These are phyloP conservation scores for Rachicladosporium sp. DNA, from an alignment of 2,329 filamentous ascomycete species.

Conservation along the genomic window DNA sequence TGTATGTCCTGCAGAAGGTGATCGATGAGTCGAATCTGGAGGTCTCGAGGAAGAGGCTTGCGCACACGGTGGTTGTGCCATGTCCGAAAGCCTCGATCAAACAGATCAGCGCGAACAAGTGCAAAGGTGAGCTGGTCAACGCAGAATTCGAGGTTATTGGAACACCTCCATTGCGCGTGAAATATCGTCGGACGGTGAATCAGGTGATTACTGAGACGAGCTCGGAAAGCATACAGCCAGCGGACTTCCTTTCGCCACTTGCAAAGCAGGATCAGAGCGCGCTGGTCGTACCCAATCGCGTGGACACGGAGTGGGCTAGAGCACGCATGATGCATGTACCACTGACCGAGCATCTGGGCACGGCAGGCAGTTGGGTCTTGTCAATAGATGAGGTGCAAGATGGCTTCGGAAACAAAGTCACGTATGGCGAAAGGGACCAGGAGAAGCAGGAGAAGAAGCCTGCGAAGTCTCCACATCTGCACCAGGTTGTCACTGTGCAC, in stretches of 20 bases:
- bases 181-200: slow-evolving; percentile 82
- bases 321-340: slow-evolving; percentile 64
- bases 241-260: slow-evolving; percentile 69
- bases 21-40: slow-evolving; percentile 90
- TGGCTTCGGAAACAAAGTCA: slow-evolving; percentile 74
- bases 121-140: slow-evolving; percentile 77
- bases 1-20: slow-evolving; percentile 75
- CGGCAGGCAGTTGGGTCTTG: slow-evolving; percentile 75
- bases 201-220: slow-evolving; percentile 71
- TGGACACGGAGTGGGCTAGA: slow-evolving; percentile 71
- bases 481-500: slow-evolving; percentile 72
- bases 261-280: slow-evolving; percentile 41
- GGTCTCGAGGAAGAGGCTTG: slow-evolving; percentile 41
- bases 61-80: slow-evolving; percentile 72
- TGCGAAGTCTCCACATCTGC: slow-evolving; percentile 45
- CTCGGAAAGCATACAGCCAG: slow-evolving; percentile 86
- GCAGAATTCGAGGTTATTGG: slow-evolving; percentile 73
- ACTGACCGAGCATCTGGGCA: slow-evolving; percentile 77
- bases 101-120: slow-evolving; percentile 54
- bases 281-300: slow-evolving; percentile 44
- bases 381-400: slow-evolving; percentile 86
- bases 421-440: slow-evolving; percentile 62
- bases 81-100: slow-evolving; percentile 73
- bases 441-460: slow-evolving; percentile 34
- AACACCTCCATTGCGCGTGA: slow-evolving; percentile 81